Conservation (phyloP, 345 rosid genomes). For the Eucalyptus tenuipes region DNA sequence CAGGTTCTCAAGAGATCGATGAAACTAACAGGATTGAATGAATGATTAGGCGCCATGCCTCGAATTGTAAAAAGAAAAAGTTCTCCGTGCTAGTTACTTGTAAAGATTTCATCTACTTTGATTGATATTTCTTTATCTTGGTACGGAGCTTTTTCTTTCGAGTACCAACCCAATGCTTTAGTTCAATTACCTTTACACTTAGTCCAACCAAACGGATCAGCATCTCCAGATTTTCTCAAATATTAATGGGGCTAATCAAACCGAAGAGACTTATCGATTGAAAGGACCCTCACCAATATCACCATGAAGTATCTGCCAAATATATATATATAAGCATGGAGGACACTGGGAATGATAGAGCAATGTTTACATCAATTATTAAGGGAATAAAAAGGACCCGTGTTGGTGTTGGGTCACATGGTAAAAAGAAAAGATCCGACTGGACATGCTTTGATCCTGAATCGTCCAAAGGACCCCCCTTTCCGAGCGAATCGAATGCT, state of each 20-base stretch:
- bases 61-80: not conserved
- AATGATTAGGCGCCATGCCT: not conserved
- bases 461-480: not conserved
- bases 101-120: not conserved
- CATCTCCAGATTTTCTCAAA: not conserved
- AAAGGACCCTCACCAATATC: not conserved
- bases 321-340: no score
- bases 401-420: not conserved
- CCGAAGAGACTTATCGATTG: not conserved
- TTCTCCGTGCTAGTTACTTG: not conserved
- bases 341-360: not conserved
- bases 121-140: not conserved
- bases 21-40: not conserved
- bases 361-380: not conserved
- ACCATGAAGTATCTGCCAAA: not conserved
- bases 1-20: not conserved
- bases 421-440: not conserved
- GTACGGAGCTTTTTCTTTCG: not conserved
- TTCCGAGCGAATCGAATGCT: not conserved
- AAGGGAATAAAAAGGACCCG: not conserved
- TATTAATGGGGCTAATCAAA: not conserved
- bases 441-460: not conserved
- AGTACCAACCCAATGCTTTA: not conserved
- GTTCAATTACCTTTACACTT: not conserved
- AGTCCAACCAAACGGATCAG: not conserved